Evolutionary conservation across 164 flowering plant species (phyloP), one percentile per base, ranked within the genome.

Genomic region (Platanus orientalis): DNA sequence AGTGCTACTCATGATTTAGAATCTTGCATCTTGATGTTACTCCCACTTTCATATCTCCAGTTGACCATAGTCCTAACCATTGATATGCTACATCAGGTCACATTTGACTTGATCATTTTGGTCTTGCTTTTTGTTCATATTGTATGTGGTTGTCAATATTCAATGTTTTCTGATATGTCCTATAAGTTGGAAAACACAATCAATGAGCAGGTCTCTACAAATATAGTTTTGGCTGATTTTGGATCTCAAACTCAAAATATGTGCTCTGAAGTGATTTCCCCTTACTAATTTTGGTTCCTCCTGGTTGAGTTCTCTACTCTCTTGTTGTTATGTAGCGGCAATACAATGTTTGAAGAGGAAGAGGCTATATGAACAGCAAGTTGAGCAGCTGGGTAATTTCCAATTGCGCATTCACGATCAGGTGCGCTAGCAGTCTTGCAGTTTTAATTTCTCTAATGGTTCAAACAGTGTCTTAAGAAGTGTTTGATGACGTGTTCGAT

Each of bases 341-440:
- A 78, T 75, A 70, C 73, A 75, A 55, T 78, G 82, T 68, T 71
- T 78, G 58, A 78, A 75, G 68, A 73, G 82, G 71, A 78, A 78
- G 59, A 73, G 67, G 59, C 65, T 75, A 4, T 75, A 73, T 54
- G 82, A 78, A 61, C 75, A 73, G 49, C 82, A 78, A 60, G 50
- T 78, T 63, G 79, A 78, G 64, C 77, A 75, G 55, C 79, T 78
- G 45, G 79, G 82, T 60, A 76, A 78, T 68, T 78, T 75, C 49
- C 82, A 78, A 49, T 60, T 75, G 54, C 77, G 82, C 14, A 76
- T 78, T 32, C 82, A 78, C 57, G 79, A 75, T 71, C 82, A 78
- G 77, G 82, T 73, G 53, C 30, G 36, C 20, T 45, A 16, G 39
- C 44, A 16, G 14, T 24, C 9, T 48, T 29, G 32, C 54, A 19